These are phyloP conservation scores for Quercus lobata DNA, from an alignment of 331 rosid genomes.

Conservation along the genomic window DNA sequence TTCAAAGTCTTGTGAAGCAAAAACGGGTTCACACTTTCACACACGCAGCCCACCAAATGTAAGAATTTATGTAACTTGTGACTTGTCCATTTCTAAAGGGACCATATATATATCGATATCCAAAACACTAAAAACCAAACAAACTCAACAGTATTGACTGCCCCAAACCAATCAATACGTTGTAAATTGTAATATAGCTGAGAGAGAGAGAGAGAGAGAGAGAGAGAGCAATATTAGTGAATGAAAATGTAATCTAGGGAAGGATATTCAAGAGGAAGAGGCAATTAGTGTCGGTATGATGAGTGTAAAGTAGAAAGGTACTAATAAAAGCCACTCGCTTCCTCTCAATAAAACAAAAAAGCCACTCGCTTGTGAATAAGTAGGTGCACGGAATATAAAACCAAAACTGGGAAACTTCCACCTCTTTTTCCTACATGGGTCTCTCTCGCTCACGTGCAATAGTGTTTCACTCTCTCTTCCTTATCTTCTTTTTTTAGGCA, in stretches of 20 bases:
- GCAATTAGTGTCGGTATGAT: background rate
- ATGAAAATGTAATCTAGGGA: background rate
- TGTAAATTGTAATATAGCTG: background rate
- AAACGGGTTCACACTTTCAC: background rate
- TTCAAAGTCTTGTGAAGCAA: background rate
- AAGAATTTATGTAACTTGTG: background rate
- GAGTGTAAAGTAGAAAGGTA: background rate
- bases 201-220: background rate
- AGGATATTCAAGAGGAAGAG: background rate
- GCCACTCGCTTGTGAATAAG: constrained; percentile 13
- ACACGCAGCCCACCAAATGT: constrained; percentile 3
- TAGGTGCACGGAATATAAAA: background rate
- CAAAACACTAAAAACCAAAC: background rate
- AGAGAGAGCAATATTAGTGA: background rate
- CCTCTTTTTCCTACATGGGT: background rate
- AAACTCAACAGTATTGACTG: background rate
- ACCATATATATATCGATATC: background rate
- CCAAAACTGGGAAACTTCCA: constrained; percentile 28
- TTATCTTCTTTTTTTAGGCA: no score
- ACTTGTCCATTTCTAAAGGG: background rate
- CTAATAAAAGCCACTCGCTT: constrained; percentile 5
- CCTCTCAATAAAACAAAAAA: no score
- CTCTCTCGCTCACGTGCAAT: background rate
- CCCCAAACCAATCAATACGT: background rate
- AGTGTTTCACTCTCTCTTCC: background rate